Evolutionary conservation across 1,139 yeast genomes (phyloP), one percentile per base, ranked within the genome.

Genomic region (Hyphopichia khmerensis): DNA sequence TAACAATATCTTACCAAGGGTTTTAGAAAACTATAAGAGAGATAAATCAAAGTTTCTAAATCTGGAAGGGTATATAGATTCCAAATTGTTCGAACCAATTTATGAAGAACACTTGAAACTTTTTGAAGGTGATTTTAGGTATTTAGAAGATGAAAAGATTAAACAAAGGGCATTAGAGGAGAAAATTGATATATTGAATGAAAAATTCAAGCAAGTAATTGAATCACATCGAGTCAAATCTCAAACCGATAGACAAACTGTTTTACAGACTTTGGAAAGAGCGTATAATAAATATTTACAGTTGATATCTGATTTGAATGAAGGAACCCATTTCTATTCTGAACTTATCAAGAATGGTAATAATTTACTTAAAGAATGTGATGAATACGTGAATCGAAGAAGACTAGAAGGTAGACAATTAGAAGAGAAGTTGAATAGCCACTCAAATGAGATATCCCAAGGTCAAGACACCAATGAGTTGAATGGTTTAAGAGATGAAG

Each of bases 261-360:
- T 77, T 1, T 60, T 87, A 36, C 83, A 80, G 43, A 64, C 62
- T 2, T 59, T 87, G 23, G 87, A 84, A 44, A 60, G 67, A 3
- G 80, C 79, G 0, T 80, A 73, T 52, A 61, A 71, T 26, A 75
- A 77, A 45, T 87, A 72, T 53, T 59, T 70, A 35, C 89, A 83
- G 51, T 66, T 88, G 7, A 60, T 75, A 17, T 65, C 73, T 15
- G 86, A 87, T 53, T 59, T 89, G 33, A 75, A 76, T 33, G 87
- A 86, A 51, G 97, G 96, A 0, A 57, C 79, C 0, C 73, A 74
- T 43, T 90, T 89, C 57, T 90, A 90, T 62, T 72, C 72, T 40
- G 85, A 82, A 43, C 78, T 88, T 46, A 65, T 78, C 26, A 65
- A 62, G 2, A 79, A 80, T 45, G 74, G 81, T 2, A 66, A 69